These are phyloP conservation scores for Ophiorrhiza pumila DNA, from an alignment of 257 asterid species.

Conservation along the genomic window DNA sequence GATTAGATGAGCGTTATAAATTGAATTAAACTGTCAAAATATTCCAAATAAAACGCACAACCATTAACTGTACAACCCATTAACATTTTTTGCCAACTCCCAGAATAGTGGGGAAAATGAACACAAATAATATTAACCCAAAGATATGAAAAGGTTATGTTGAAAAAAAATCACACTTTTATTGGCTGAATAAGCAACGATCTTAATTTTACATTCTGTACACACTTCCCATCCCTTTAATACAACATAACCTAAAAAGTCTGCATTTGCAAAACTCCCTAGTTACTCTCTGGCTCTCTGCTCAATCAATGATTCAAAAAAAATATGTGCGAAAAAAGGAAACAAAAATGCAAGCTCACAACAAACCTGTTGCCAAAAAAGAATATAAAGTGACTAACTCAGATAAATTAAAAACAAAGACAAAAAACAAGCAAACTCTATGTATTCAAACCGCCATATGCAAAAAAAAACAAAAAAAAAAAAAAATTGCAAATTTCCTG, in stretches of 20 bases:
- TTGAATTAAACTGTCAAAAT: no score
- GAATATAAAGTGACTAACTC: conserved; percentile 45
- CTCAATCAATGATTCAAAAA: conserved; percentile 29
- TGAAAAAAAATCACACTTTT: conserved; percentile 41
- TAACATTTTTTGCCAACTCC: no score
- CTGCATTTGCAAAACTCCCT: conserved; percentile 41
- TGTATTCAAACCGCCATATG: conserved; percentile 31
- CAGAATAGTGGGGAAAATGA: no score
- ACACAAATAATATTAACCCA: no score
- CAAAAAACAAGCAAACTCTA: conserved; percentile 15
- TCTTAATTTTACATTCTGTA: conserved; percentile 50
- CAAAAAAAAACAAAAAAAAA: conserved; percentile 23
- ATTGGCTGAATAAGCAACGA: conserved; percentile 41
- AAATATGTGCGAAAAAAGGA: conserved; percentile 18
- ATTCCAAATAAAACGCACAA: no score
- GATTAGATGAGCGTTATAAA: no score
- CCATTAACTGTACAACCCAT: no score
- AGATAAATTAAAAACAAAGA: conserved; percentile 12
- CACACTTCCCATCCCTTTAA: conserved; percentile 40
- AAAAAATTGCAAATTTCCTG: conserved; percentile 22
- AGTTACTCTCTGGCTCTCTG: conserved; percentile 40
- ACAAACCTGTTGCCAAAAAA: conserved; percentile 50
- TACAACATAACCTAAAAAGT: conserved; percentile 33
- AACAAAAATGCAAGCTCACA: conserved; percentile 48
- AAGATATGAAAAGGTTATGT: not conserved